Conservation (phyloP, 768 basidiomycete species). For the Rhizopogon roseolus region DNA sequence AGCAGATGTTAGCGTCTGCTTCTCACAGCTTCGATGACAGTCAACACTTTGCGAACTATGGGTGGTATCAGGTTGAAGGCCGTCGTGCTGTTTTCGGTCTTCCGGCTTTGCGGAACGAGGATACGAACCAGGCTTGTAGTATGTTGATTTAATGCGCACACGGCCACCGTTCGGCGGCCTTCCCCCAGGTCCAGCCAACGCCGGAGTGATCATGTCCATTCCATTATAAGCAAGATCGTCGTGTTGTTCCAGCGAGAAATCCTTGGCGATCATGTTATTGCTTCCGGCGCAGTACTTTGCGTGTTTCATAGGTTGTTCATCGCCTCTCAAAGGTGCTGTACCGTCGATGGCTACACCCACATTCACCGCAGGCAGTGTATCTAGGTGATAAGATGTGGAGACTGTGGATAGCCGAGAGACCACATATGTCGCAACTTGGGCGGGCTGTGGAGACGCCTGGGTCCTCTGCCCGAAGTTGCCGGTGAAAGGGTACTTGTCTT, state of each 20-base stretch:
- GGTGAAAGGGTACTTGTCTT: slow-evolving; percentile 19
- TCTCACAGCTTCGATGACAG: slow-evolving; percentile 37
- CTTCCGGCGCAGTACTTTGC: slow-evolving; percentile 24
- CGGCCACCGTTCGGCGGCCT: slow-evolving; percentile 43
- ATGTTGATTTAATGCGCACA: slow-evolving; percentile 64
- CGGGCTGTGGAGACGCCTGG: slow-evolving; percentile 32
- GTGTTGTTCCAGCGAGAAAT: slow-evolving; percentile 22
- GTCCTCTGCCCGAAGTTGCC: slow-evolving; percentile 16
- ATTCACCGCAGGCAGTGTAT: slow-evolving; percentile 31
- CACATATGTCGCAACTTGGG: slow-evolving; percentile 34
- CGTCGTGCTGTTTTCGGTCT: slow-evolving; percentile 29
- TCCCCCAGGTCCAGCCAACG: slow-evolving; percentile 16
- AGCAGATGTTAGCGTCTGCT: slow-evolving; percentile 33
- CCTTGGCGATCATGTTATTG: slow-evolving; percentile 19
- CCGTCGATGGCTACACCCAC: slow-evolving; percentile 33
- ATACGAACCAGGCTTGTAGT: slow-evolving; percentile 52
- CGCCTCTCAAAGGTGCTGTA: slow-evolving; percentile 32
- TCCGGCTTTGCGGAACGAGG: slow-evolving; percentile 33
- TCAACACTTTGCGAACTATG: slow-evolving; percentile 32
- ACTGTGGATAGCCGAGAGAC: slow-evolving; percentile 36
- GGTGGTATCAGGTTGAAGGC: slow-evolving; percentile 19
- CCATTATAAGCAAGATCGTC: slow-evolving; percentile 49
- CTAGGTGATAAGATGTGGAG: slow-evolving; percentile 46
- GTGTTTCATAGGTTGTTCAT: slow-evolving; percentile 33
- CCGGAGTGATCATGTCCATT: slow-evolving; percentile 44